Conservation (phyloP, 2,329 filamentous ascomycete species). For the Achaetomium macrosporum region DNA sequence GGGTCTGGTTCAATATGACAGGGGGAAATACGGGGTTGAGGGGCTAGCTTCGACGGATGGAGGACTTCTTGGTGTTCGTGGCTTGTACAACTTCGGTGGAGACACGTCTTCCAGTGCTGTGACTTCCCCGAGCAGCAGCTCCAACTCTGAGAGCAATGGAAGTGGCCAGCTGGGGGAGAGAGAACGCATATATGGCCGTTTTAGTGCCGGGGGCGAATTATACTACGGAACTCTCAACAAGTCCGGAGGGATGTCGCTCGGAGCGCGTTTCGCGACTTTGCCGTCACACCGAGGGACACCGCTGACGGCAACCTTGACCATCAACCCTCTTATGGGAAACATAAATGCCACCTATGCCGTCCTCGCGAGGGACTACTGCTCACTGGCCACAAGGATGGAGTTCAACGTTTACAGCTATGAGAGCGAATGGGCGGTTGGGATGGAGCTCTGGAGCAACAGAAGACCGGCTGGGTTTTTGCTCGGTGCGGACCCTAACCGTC, state of each 20-base stretch:
- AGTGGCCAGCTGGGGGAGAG: slow-evolving; percentile 30
- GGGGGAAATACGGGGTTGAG: slow-evolving; percentile 81
- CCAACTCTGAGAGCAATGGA: slow-evolving; percentile 19
- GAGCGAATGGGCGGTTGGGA: slow-evolving; percentile 84
- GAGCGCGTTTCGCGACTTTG: slow-evolving; percentile 82
- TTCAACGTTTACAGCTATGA: slow-evolving; percentile 99
- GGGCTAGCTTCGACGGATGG: slow-evolving; percentile 91
- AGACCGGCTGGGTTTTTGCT: slow-evolving; percentile 34
- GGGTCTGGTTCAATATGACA: slow-evolving; percentile 72
- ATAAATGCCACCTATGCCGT: slow-evolving; percentile 89
- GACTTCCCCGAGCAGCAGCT: slow-evolving; percentile 15
- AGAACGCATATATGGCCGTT: slow-evolving; percentile 68
- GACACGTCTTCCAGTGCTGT: slow-evolving; percentile 44
- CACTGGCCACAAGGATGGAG: slow-evolving; percentile 84
- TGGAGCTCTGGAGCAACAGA: slow-evolving; percentile 81
- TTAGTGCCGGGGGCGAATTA: slow-evolving; percentile 85
- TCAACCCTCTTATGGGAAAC: slow-evolving; percentile 93
- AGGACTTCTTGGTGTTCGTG: slow-evolving; percentile 77
- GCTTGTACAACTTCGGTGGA: slow-evolving; percentile 89
- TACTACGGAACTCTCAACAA: slow-evolving; percentile 97
- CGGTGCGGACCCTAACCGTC: slow-evolving; percentile 29
- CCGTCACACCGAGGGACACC: slow-evolving; percentile 77
- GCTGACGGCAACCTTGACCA: slow-evolving; percentile 84
- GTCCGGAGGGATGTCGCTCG: slow-evolving; percentile 83
- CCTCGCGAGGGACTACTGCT: slow-evolving; percentile 73